These are phyloP conservation scores for Alloascoidea africana DNA, from an alignment of 805 yeast species.

Conservation along the genomic window DNA sequence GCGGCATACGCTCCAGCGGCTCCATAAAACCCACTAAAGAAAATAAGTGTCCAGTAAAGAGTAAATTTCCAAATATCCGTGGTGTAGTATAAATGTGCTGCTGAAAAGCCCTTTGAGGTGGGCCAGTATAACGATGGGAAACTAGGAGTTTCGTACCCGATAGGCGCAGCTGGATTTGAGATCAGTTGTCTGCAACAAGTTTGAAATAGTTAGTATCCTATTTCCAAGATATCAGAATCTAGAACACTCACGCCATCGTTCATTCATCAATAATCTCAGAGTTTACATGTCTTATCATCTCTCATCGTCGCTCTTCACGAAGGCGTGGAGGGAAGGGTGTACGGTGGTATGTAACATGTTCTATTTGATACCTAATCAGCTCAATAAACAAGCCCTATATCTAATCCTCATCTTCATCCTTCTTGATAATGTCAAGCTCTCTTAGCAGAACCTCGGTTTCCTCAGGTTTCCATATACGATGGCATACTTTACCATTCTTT, in stretches of 20 bases:
- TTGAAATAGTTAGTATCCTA: no score
- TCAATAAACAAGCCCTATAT: no score
- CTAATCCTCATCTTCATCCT: conserved; percentile 31
- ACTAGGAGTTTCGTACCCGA: conserved; percentile 64
- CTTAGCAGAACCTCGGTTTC: conserved; percentile 66
- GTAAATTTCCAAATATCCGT: conserved; percentile 76
- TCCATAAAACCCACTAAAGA: conserved; percentile 46
- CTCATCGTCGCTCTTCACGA: not conserved
- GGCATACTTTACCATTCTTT: conserved; percentile 35
- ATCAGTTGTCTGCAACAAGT: no score
- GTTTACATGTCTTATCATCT: not conserved
- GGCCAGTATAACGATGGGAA: conserved; percentile 84
- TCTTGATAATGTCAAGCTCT: conserved; percentile 53
- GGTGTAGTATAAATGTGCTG: conserved; percentile 42
- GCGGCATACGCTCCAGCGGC: conserved; percentile 53
- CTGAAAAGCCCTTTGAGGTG: conserved; percentile 18
- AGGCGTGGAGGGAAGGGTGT: no score
- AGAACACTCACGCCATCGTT: no score
- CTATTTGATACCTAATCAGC: no score
- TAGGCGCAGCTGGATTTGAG: conserved; percentile 31
- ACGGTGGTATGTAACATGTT: no score
- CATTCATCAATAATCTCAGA: no score
- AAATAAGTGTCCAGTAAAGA: conserved; percentile 62
- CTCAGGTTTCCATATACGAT: conserved; percentile 65
- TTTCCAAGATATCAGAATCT: no score